Conservation (phyloP, 352 stramenopile species). For the Phytophthora brassicae region DNA sequence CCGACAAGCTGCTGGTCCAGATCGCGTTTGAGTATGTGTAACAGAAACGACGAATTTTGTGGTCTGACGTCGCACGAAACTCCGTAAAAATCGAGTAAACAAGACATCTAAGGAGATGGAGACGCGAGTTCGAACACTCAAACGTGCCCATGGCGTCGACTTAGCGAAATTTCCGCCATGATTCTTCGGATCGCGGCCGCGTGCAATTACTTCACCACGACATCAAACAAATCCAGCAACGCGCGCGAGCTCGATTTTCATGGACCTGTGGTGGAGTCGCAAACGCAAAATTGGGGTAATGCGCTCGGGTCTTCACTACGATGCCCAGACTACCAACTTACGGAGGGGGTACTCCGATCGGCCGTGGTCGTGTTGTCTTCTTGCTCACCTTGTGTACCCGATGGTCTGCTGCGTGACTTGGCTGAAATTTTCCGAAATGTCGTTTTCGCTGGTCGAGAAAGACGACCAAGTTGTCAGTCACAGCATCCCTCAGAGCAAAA, state of each 20-base stretch:
- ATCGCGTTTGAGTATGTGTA: not conserved
- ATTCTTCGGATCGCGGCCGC: not conserved
- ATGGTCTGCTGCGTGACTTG: too few species aligned
- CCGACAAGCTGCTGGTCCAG: constrained; percentile 3
- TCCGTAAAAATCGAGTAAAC: constrained; percentile 1
- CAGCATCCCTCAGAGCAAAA: constrained; percentile 35
- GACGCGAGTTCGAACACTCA: constrained; percentile 9
- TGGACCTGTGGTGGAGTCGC: too few species aligned
- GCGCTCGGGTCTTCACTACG: too few species aligned
- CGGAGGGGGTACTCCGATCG: too few species aligned
- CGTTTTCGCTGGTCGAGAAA: too few species aligned
- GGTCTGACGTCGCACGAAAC: constrained; percentile 2
- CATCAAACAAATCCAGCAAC: not conserved
- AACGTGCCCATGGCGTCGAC: constrained; percentile 1
- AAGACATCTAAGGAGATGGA: constrained; percentile 6
- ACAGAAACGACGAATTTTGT: constrained; percentile 4
- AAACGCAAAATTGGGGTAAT: too few species aligned
- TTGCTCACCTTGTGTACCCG: too few species aligned
- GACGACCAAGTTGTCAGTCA: too few species aligned
- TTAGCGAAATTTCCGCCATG: constrained; percentile 4
- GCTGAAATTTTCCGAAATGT: too few species aligned
- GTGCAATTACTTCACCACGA: not conserved
- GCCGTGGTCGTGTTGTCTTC: too few species aligned
- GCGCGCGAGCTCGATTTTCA: not conserved
- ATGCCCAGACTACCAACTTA: too few species aligned